Evolutionary conservation across 805 yeast genomes (phyloP).

Genomic region (Cyberlindnera amylophila): DNA sequence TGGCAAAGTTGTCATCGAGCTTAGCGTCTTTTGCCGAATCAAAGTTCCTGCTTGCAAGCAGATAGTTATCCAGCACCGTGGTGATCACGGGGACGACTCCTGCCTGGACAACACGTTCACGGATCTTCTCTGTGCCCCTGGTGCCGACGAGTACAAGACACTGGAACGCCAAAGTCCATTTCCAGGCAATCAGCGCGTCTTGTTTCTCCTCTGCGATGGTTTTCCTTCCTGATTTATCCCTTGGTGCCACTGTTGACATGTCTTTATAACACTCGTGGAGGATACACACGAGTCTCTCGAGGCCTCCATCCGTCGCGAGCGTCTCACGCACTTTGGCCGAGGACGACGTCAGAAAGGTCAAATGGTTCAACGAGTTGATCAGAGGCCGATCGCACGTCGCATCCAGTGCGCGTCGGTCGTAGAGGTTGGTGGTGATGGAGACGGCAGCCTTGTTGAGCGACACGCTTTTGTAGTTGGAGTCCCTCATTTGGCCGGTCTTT

Average conservation of each 20-base stretch:
- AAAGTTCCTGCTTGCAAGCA: slow-evolving; percentile 37
- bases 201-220: slow-evolving; percentile 31
- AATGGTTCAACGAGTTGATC: slow-evolving; percentile 85
- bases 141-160: slow-evolving; percentile 90
- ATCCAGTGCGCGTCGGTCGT: slow-evolving; percentile 90
- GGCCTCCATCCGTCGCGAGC: slow-evolving; percentile 83
- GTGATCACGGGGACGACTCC: slow-evolving; percentile 90
- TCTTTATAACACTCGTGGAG: slow-evolving; percentile 61
- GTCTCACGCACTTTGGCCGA: slow-evolving; percentile 90
- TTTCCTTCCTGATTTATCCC: slow-evolving; percentile 16
- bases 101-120: slow-evolving; percentile 85
- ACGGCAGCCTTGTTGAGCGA: slow-evolving; percentile 87
- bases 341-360: slow-evolving; percentile 81
- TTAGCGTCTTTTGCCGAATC: slow-evolving; percentile 24
- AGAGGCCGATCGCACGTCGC: slow-evolving; percentile 86
- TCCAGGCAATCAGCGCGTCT: slow-evolving; percentile 77
- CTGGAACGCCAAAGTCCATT: slow-evolving; percentile 94
- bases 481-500: slow-evolving; percentile 57
- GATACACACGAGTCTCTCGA: slow-evolving; percentile 82
- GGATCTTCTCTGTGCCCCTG: slow-evolving; percentile 81
- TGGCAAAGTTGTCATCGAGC: slow-evolving; percentile 17
- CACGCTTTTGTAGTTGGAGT: slow-evolving; percentile 78
- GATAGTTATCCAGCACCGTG: slow-evolving; percentile 85
- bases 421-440: slow-evolving; percentile 80
- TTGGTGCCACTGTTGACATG: neutral